These are phyloP conservation scores for Aspergillus uvarum DNA, from an alignment of 2,329 filamentous ascomycete genomes.

Conservation along the genomic window DNA sequence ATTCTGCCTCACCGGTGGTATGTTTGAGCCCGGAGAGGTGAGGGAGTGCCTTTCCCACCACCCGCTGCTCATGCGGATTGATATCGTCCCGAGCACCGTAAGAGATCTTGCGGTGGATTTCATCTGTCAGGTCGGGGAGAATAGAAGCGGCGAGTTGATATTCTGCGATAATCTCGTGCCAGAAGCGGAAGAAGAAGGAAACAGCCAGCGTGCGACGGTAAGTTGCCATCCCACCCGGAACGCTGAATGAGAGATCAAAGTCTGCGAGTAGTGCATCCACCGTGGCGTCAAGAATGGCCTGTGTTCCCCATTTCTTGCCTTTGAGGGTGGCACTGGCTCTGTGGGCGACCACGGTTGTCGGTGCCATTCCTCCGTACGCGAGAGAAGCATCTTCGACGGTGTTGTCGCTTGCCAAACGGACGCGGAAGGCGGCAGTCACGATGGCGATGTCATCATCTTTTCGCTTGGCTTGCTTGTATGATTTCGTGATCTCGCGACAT, in stretches of 20 bases:
- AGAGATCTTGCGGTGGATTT: conserved; percentile 78
- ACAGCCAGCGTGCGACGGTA: conserved; percentile 80
- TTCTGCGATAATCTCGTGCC: conserved; percentile 71
- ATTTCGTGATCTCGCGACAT: conserved; percentile 72
- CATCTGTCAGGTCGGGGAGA: conserved; percentile 63
- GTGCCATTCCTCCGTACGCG: conserved; percentile 85
- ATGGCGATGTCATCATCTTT: conserved; percentile 94
- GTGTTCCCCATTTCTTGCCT: conserved; percentile 71
- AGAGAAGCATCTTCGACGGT: conserved; percentile 68
- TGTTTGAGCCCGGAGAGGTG: conserved; percentile 86
- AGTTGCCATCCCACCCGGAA: conserved; percentile 87
- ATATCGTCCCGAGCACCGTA: conserved; percentile 69
- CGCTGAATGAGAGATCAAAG: conserved; percentile 78
- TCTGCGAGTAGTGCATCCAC: conserved; percentile 77
- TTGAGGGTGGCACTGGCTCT: conserved; percentile 65
- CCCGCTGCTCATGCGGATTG: conserved; percentile 65
- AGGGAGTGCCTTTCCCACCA: conserved; percentile 74
- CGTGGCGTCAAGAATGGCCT: conserved; percentile 72
- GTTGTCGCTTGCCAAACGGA: conserved; percentile 64
- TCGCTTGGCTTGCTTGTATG: conserved; percentile 87
- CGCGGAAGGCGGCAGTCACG: conserved; percentile 74
- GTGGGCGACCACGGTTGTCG: conserved; percentile 74
- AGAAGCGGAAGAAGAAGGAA: conserved; percentile 91
- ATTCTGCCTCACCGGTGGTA: conserved; percentile 81
- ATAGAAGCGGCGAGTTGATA: conserved; percentile 60